These are phyloP conservation scores for Neonectria coccinea DNA, from an alignment of 2,329 filamentous ascomycete species.

Conservation along the genomic window DNA sequence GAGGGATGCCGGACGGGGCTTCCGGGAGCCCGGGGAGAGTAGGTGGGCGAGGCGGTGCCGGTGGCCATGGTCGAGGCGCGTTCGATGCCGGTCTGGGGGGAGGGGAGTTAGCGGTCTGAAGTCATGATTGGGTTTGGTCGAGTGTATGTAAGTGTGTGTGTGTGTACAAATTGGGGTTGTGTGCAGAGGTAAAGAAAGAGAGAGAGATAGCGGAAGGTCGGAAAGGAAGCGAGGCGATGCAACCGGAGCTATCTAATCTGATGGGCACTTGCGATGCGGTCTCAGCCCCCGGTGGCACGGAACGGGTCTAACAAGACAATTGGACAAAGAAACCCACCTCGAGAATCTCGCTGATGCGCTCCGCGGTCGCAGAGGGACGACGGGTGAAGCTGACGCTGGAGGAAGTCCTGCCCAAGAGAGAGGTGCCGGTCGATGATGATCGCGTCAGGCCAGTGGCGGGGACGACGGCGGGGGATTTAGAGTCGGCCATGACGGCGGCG, in stretches of 20 bases:
- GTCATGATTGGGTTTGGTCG: background rate
- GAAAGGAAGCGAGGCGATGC: background rate
- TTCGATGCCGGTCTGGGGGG: slow-evolving; percentile 55
- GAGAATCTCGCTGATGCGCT: slow-evolving; percentile 60
- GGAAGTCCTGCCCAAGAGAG: slow-evolving; percentile 28
- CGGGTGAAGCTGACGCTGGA: slow-evolving; percentile 38
- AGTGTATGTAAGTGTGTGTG: background rate
- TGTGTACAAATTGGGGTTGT: background rate
- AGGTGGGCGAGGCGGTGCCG: slow-evolving; percentile 36
- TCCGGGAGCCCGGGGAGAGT: slow-evolving; percentile 28
- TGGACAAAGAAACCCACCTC: slow-evolving; percentile 52
- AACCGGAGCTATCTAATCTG: background rate
- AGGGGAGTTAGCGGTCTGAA: slow-evolving; percentile 21
- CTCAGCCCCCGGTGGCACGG: too few species aligned
- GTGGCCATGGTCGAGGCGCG: slow-evolving; percentile 57
- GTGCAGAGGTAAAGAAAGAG: too few species aligned
- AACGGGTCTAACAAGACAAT: slow-evolving; percentile 9
- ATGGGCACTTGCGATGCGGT: too few species aligned
- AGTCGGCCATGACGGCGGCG: slow-evolving; percentile 16
- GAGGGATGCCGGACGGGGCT: slow-evolving; percentile 34
- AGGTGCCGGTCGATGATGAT: slow-evolving; percentile 29
- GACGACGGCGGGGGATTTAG: background rate
- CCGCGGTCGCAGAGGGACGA: slow-evolving; percentile 46
- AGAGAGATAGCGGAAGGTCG: slow-evolving; percentile 5
- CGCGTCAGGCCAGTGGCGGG: slow-evolving; percentile 21